A percentile compares a stretch with the other conserved stretches of the same genome.
These are phyloP conservation scores for Laetiporus sulphureus DNA, from an alignment of 1,284 basidiomycete genomes.

Conservation along the genomic window DNA sequence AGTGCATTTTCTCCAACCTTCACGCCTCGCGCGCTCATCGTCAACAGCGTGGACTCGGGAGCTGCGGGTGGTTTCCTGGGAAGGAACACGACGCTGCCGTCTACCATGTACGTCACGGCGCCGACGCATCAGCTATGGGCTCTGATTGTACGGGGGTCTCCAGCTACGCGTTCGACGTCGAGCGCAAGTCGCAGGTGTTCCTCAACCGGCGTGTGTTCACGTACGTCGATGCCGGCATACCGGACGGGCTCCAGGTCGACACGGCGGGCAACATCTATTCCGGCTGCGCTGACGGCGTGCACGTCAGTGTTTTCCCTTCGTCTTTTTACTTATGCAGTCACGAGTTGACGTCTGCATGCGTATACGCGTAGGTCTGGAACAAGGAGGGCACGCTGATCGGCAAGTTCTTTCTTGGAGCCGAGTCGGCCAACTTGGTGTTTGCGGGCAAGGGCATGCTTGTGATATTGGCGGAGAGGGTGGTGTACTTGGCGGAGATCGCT, in stretches of 20 bases:
- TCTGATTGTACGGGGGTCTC: too few relatives aligned
- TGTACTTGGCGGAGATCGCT: background rate
- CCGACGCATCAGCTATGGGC: too few relatives aligned
- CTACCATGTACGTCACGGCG: slow-evolving; percentile 52
- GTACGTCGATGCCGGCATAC: slow-evolving; percentile 57
- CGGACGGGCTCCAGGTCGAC: slow-evolving; percentile 55
- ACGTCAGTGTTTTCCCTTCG: slow-evolving; percentile 34
- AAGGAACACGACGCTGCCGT: slow-evolving; percentile 54
- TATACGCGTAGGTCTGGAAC: too few relatives aligned
- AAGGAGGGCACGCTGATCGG: slow-evolving; percentile 57
- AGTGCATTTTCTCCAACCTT: slow-evolving; percentile 18
- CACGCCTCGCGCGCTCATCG: background rate
- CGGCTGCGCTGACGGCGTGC: slow-evolving; percentile 66
- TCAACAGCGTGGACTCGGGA: slow-evolving; percentile 47
- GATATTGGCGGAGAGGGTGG: background rate
- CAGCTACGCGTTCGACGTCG: slow-evolving; percentile 72
- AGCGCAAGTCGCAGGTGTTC: slow-evolving; percentile 48
- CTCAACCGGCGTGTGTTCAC: slow-evolving; percentile 66
- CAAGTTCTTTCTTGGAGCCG: slow-evolving; percentile 51
- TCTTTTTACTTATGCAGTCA: background rate
- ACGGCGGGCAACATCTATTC: slow-evolving; percentile 61
- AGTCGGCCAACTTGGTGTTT: background rate
- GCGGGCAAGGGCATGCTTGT: background rate
- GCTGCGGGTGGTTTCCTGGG: slow-evolving; percentile 40
- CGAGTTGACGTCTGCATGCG: too few relatives aligned